phyloP scores from a whole-genome alignment of 2,329 filamentous ascomycete species.

The Aspergillus candidus region DNA sequence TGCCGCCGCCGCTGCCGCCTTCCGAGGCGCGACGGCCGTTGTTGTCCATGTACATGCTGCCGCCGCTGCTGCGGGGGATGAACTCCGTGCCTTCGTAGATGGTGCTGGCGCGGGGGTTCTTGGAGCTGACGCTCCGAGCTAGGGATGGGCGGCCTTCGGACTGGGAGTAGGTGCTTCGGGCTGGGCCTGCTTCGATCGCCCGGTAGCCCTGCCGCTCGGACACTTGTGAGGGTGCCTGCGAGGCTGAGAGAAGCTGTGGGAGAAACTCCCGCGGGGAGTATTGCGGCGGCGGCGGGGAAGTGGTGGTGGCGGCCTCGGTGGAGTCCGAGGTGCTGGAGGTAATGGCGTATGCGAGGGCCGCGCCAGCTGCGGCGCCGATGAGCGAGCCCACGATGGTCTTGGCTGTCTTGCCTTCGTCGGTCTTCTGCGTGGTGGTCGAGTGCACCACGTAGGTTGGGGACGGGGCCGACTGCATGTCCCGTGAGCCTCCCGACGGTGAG shows the following conservation, averaged over 20 bases:
- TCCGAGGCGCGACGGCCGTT: conserved; percentile 32
- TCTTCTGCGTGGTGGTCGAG: conserved; percentile 23
- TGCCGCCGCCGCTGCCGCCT: conserved; percentile 26
- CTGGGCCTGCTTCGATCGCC: conserved; percentile 29
- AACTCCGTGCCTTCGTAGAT: conserved; percentile 37
- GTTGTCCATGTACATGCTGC: conserved; percentile 23
- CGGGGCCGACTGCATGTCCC: conserved; percentile 18
- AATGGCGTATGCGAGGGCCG: conserved; percentile 70
- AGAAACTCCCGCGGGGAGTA: conserved; percentile 19
- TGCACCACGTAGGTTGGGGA: conserved; percentile 21
- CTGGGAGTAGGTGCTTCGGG: conserved; percentile 23
- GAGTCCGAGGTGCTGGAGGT: conserved; percentile 50
- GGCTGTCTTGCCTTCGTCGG: conserved; percentile 40
- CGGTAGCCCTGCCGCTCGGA: conserved; percentile 22
- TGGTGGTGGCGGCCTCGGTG: conserved; percentile 13
- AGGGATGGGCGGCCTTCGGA: conserved; percentile 26
- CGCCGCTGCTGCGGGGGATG: conserved; percentile 12
- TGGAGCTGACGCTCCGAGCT: conserved; percentile 32
- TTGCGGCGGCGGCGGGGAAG: conserved; percentile 17
- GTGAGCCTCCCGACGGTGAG: conserved; percentile 16
- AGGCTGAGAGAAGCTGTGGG: conserved; percentile 19
- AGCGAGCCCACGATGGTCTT: conserved; percentile 68
- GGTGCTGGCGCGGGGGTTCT: conserved; percentile 37
- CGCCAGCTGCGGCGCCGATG: conserved; percentile 71
- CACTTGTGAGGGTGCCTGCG: conserved; percentile 18